phyloP scores from a whole-genome alignment of 1,284 basidiomycete species.

The Ustilago sp. region DNA sequence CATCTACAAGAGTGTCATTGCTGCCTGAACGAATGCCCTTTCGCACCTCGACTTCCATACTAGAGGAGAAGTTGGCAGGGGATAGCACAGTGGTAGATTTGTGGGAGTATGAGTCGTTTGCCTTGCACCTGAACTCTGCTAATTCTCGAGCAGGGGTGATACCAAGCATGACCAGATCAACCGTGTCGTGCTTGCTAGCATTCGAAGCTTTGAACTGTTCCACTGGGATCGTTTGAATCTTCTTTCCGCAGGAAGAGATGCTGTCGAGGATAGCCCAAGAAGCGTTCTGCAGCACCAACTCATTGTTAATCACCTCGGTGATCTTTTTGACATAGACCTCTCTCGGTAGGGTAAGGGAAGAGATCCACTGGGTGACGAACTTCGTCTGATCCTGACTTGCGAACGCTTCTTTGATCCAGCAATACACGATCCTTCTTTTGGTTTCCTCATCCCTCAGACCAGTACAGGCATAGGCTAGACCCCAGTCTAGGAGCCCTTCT shows the following conservation, averaged over 20 bases:
- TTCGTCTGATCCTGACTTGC: conserved; percentile 31
- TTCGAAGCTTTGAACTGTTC: conserved; percentile 11
- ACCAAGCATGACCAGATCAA: conserved; percentile 35
- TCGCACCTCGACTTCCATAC: conserved; percentile 6
- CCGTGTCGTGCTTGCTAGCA: conserved; percentile 1
- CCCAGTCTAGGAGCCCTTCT: conserved; percentile 34
- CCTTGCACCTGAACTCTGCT: conserved; percentile 11
- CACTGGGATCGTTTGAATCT: conserved; percentile 22
- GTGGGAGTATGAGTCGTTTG: conserved; percentile 18
- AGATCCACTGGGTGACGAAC: conserved; percentile 26
- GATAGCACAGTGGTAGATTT: neutral
- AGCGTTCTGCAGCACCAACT: conserved; percentile 25
- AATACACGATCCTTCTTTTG: conserved; percentile 28
- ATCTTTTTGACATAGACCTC: conserved; percentile 35
- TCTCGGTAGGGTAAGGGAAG: conserved; percentile 28
- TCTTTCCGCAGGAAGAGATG: neutral
- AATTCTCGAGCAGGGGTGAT: conserved; percentile 28
- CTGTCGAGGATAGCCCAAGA: conserved; percentile 36
- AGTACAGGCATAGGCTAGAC: conserved; percentile 40
- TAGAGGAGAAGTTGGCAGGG: conserved; percentile 3
- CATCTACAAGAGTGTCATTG: conserved; percentile 9
- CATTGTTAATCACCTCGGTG: conserved; percentile 19
- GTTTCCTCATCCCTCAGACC: conserved; percentile 15
- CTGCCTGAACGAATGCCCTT: conserved; percentile 15
- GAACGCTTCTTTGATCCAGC: conserved; percentile 45